Percentiles rank a stretch among this genome's conserved stretches.
phyloP scores from a whole-genome alignment of 2,329 filamentous ascomycete genomes.

The Lachnellula hyalina region DNA sequence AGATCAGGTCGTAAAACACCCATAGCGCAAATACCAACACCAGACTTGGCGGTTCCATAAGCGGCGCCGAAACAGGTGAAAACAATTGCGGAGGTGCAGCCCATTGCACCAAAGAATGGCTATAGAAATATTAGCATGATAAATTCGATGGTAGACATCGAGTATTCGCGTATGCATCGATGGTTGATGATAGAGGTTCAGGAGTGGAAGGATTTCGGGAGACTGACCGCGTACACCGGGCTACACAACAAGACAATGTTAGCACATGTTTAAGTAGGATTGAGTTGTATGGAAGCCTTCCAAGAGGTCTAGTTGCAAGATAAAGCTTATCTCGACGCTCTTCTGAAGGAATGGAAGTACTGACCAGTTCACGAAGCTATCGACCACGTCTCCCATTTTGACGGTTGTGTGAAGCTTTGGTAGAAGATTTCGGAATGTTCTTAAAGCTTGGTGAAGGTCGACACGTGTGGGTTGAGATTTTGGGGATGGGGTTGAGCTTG shows the following conservation, averaged over 20 bases:
- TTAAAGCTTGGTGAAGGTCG: constrained; percentile 22
- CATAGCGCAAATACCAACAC: constrained; percentile 97
- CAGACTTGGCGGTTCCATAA: constrained; percentile 98
- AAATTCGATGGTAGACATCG: constrained; percentile 15
- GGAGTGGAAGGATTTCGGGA: constrained; percentile 17
- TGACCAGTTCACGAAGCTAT: constrained; percentile 52
- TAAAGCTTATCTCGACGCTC: constrained; percentile 28
- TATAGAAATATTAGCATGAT: constrained; percentile 33
- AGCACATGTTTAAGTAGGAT: constrained; percentile 33
- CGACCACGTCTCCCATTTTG: constrained; percentile 71
- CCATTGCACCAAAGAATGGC: constrained; percentile 96
- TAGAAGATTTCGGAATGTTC: constrained; percentile 9
- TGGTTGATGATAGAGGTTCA: constrained; percentile 10
- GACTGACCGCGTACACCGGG: constrained; percentile 98
- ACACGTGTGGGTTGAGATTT: constrained; percentile 18
- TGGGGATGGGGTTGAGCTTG: constrained; percentile 26
- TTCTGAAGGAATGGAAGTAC: constrained; percentile 39
- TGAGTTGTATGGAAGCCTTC: not conserved
- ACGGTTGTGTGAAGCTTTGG: constrained; percentile 30
- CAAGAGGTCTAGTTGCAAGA: not conserved
- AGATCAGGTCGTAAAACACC: constrained; percentile 96
- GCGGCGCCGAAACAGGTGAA: constrained; percentile 96
- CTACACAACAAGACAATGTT: constrained; percentile 47
- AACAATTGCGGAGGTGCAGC: constrained; percentile 90
- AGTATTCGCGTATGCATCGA: constrained; percentile 3